phyloP scores from a whole-genome alignment of 805 yeast genomes.

The Candida saitoana region DNA sequence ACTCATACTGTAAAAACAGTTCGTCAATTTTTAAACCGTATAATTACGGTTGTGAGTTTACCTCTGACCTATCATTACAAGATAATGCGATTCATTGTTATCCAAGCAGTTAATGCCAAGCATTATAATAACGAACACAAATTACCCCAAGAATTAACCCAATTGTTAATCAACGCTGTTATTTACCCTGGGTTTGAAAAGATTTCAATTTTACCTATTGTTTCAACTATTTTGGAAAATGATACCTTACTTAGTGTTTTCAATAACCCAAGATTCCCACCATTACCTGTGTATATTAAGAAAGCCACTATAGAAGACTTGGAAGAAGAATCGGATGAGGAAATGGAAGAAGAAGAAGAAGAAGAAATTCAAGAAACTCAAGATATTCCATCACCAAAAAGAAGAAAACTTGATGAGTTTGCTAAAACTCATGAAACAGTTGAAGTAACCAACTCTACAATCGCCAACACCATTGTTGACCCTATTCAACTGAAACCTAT shows the following conservation, averaged over 20 bases:
- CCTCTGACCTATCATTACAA: slow-evolving; percentile 62
- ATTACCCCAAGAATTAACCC: slow-evolving; percentile 30
- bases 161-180: slow-evolving; percentile 49
- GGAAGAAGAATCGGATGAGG: slow-evolving; percentile 33
- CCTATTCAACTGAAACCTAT: not conserved
- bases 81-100: slow-evolving; percentile 39
- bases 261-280: slow-evolving; percentile 75
- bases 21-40: slow-evolving; percentile 44
- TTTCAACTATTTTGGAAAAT: slow-evolving; percentile 46
- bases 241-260: slow-evolving; percentile 55
- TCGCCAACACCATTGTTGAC: not conserved
- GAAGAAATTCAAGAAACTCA: slow-evolving; percentile 21
- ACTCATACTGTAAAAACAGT: slow-evolving; percentile 28
- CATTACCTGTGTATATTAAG: slow-evolving; percentile 25
- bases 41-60: slow-evolving; percentile 47
- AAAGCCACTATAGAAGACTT: slow-evolving; percentile 37
- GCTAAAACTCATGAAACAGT: slow-evolving; percentile 9
- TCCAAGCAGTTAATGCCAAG: slow-evolving; percentile 32
- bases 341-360: slow-evolving; percentile 29
- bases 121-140: slow-evolving; percentile 17
- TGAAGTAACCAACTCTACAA: not conserved
- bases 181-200: slow-evolving; percentile 65
- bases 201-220: slow-evolving; percentile 69
- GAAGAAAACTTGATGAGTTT: slow-evolving; percentile 10
- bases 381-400: slow-evolving; percentile 28